phyloP scores from a whole-genome alignment of 208 protist genomes.

The Wallacemonas sp. region DNA sequence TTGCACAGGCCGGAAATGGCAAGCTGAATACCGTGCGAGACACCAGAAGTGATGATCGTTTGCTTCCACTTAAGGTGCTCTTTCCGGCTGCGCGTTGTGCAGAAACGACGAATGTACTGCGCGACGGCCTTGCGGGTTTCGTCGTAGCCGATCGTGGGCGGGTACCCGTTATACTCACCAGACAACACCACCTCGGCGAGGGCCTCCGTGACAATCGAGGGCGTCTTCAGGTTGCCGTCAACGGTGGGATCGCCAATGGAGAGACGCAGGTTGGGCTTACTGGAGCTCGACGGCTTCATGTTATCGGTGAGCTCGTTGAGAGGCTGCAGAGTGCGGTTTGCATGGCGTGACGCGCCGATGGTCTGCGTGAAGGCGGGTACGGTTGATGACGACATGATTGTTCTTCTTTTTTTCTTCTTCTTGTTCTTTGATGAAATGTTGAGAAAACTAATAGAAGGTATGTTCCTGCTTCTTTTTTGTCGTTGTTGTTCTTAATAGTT shows the following conservation, averaged over 20 bases:
- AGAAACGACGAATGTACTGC: constrained; percentile 45
- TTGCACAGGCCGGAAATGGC: constrained; percentile 77
- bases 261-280: constrained; percentile 42
- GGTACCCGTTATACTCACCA: constrained; percentile 78
- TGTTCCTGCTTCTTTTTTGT: not conserved
- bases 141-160: constrained; percentile 48
- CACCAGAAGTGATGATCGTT: constrained; percentile 80
- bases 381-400: not conserved
- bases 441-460: too few species aligned
- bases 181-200: constrained; percentile 52
- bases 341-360: constrained; percentile 34
- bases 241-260: constrained; percentile 79
- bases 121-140: constrained; percentile 57
- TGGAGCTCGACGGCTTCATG: constrained; percentile 65
- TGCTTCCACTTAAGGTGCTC: constrained; percentile 51
- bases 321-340: constrained; percentile 72
- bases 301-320: constrained; percentile 83
- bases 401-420: not conserved
- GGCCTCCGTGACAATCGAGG: constrained; percentile 41
- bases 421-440: too few species aligned
- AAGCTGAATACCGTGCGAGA: constrained; percentile 90
- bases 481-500: not conserved
- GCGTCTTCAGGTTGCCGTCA: constrained; percentile 69
- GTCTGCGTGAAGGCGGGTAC: not conserved
- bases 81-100: constrained; percentile 30